These are phyloP conservation scores for Scleroderma citrinum DNA, from an alignment of 768 basidiomycete genomes.

Conservation along the genomic window DNA sequence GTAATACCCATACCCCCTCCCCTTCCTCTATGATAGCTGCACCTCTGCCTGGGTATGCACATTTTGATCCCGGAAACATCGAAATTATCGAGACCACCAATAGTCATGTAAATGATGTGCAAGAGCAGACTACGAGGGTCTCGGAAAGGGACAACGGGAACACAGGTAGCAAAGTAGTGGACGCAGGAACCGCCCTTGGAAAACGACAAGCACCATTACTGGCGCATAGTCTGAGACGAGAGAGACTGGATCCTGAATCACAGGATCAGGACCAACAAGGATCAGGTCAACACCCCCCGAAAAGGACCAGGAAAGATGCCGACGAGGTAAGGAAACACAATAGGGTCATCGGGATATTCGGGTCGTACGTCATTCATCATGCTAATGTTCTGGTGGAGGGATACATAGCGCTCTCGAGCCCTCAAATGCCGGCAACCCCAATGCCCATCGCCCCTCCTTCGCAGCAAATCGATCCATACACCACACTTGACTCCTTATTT, in stretches of 20 bases:
- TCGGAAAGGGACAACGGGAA: constrained; percentile 7
- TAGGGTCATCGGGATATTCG: neutral
- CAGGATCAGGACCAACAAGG: constrained; percentile 2
- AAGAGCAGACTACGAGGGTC: constrained; percentile 6
- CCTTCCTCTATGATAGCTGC: constrained; percentile 4
- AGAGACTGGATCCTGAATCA: constrained; percentile 8
- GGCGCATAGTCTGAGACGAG: constrained; percentile 7
- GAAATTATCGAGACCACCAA: neutral
- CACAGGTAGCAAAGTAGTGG: neutral
- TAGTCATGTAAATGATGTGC: neutral
- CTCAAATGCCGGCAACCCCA: constrained; percentile 15
- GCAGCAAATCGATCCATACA: constrained; percentile 2
- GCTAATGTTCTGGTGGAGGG: constrained; percentile 6
- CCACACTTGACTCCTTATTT: constrained; percentile 13
- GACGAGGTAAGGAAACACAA: constrained; percentile 8
- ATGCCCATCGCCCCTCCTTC: neutral
- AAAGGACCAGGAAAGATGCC: constrained; percentile 13
- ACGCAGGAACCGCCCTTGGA: neutral
- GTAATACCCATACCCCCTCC: neutral
- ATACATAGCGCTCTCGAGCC: constrained; percentile 18
- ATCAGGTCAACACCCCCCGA: constrained; percentile 7
- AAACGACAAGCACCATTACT: too few relatives aligned
- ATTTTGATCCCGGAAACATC: neutral
- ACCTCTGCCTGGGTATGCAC: constrained; percentile 15
- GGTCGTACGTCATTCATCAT: neutral